Evolutionary conservation across 352 stramenopile species (phyloP).

Genomic region (Phytopythium vexans): DNA sequence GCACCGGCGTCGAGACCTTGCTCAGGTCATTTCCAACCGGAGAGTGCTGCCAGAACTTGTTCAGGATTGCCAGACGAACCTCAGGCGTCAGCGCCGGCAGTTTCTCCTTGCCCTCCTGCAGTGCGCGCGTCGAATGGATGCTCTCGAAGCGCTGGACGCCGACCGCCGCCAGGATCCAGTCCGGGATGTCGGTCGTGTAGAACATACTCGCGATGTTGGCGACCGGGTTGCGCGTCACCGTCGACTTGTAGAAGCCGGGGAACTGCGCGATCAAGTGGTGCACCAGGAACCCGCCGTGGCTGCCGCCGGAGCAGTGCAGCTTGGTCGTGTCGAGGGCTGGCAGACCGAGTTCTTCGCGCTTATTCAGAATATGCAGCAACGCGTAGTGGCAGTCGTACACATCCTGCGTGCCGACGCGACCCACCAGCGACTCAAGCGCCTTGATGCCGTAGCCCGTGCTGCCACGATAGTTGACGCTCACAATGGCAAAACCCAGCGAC

Average conservation of each 20-base stretch:
- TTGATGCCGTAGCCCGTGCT: slow-evolving; percentile 91
- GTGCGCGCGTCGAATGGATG: slow-evolving; percentile 64
- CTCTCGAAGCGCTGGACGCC: slow-evolving; percentile 86
- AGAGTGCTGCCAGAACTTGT: slow-evolving; percentile 86
- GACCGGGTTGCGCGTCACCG: slow-evolving; percentile 88
- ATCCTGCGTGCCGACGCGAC: slow-evolving; percentile 90
- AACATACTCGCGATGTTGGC: slow-evolving; percentile 94
- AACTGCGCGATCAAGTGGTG: slow-evolving; percentile 92
- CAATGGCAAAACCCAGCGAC: slow-evolving; percentile 85
- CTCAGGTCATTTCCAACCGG: slow-evolving; percentile 85
- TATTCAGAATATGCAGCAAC: slow-evolving; percentile 65
- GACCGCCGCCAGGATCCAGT: slow-evolving; percentile 91
- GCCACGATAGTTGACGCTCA: slow-evolving; percentile 96
- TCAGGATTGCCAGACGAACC: slow-evolving; percentile 55
- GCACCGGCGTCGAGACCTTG: slow-evolving; percentile 84
- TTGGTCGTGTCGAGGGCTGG: slow-evolving; percentile 59
- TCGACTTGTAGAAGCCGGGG: slow-evolving; percentile 93
- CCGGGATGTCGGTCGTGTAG: slow-evolving; percentile 95
- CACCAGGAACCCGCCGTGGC: slow-evolving; percentile 94
- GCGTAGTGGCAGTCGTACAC: slow-evolving; percentile 91
- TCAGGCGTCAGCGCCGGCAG: slow-evolving; percentile 34
- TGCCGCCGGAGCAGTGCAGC: slow-evolving; percentile 93
- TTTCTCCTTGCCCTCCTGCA: slow-evolving; percentile 22
- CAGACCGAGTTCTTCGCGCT: slow-evolving; percentile 33
- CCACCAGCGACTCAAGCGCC: slow-evolving; percentile 88